Base-by-base conservation (phyloP, 345 rosid species). In the Brassica napus region DNA sequence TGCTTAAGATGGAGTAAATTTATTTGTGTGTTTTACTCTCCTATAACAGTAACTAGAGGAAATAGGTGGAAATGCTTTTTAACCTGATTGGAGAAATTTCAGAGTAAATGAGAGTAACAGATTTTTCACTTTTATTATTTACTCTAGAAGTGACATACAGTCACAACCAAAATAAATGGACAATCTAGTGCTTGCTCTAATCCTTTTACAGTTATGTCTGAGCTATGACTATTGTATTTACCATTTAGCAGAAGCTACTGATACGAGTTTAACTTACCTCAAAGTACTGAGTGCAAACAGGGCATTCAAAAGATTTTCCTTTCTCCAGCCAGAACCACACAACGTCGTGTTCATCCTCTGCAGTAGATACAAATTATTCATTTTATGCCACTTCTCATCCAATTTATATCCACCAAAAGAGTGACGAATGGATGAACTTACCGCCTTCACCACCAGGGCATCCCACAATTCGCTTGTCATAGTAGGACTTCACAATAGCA, bases 281-380 rank as follows among this genome's bases (percentile, higher is more conserved):
- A 80, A 95, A 95, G 84, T 88, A 83, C 81, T 95, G 99, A 4
- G 91, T 37, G 81, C 98, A 93, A 65, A 91, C 97, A 1, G 94
- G 92, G 78, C 99, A 94, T 71, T 92, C 96, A 65, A 83, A 82
- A 10, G 90, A 86, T 86, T 89, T 87, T 85, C 90, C 97, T 82
- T 93, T 91, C 87, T 89, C 88, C 84, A 93, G 86, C 99, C 98
- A 91, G 87, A 95, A 95, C 98, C 98, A 93, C 44, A 93, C 96
- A 71, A 94, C 96, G 69, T 95, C 98, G 73, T 95, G 99, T 79
- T 93, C 97, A 32, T 91, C 97, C 88, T 93, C 99, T 95, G 81
- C 73, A 76, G 73, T 52, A 23, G 4, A 58, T 58, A 58, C 12
- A 58, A 16, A 54, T 16, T 24, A 16, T 54, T 5, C 26, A 57